Percentiles rank a stretch among this genome's conserved stretches.
Conservation (phyloP, 1,284 basidiomycete genomes). For the Leccinum glutinopallens region DNA sequence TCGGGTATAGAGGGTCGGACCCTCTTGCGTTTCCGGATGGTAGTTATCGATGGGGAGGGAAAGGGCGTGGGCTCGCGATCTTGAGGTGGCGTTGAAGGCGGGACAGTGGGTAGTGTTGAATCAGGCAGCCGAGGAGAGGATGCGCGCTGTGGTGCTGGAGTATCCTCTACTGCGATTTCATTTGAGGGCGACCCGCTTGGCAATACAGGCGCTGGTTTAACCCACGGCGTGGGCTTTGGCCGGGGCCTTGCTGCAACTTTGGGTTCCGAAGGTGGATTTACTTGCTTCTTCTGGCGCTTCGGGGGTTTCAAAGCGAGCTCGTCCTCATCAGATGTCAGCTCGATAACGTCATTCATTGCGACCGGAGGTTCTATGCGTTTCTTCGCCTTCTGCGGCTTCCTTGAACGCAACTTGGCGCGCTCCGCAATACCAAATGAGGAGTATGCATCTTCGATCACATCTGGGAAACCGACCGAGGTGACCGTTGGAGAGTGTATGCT, state of each 20-base stretch:
- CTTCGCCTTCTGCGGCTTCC: slow-evolving; percentile 30
- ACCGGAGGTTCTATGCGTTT: slow-evolving; percentile 5
- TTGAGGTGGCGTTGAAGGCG: slow-evolving; percentile 32
- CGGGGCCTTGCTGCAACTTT: slow-evolving; percentile 23
- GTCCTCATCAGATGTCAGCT: slow-evolving; percentile 37
- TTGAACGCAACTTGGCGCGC: slow-evolving; percentile 47
- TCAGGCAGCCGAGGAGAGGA: slow-evolving; percentile 17
- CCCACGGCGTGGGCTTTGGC: slow-evolving; percentile 30
- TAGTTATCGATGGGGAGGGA: slow-evolving; percentile 25
- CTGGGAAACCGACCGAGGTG: slow-evolving; percentile 14
- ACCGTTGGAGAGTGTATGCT: slow-evolving; percentile 24
- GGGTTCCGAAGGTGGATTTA: slow-evolving; percentile 12
- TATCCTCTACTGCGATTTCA: neutral
- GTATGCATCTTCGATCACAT: slow-evolving; percentile 23
- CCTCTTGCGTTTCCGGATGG: slow-evolving; percentile 32
- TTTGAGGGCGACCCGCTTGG: slow-evolving; percentile 15
- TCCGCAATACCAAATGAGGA: slow-evolving; percentile 44
- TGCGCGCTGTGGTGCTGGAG: neutral
- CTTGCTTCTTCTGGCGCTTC: slow-evolving; percentile 34
- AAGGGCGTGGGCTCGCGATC: slow-evolving; percentile 25
- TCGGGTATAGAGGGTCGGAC: slow-evolving; percentile 12
- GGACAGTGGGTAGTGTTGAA: slow-evolving; percentile 31
- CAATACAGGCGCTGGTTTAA: slow-evolving; percentile 14
- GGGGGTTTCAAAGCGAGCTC: slow-evolving; percentile 31
- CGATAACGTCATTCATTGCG: slow-evolving; percentile 31